These are phyloP conservation scores for Salvia sclarea DNA, from an alignment of 305 asterid genomes.

Conservation along the genomic window DNA sequence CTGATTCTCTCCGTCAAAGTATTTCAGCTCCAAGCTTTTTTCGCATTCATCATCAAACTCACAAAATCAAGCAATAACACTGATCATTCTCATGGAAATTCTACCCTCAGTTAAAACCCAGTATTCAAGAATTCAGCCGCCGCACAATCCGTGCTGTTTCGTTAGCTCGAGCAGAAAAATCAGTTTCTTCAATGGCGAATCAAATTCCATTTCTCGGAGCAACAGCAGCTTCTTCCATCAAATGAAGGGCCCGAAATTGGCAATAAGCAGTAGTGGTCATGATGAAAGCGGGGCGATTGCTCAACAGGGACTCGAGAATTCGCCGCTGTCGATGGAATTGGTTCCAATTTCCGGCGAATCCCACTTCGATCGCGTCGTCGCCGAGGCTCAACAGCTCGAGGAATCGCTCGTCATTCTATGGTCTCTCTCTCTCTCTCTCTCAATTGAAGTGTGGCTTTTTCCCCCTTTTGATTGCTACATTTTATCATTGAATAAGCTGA, in stretches of 20 bases:
- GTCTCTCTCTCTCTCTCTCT: constrained; percentile 26
- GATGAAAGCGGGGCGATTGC: constrained; percentile 46
- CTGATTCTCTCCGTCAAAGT: constrained; percentile 10
- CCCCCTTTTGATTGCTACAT: background rate
- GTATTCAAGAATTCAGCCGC: constrained; percentile 26
- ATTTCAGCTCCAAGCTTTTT: background rate
- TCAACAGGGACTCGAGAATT: constrained; percentile 42
- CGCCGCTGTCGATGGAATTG: constrained; percentile 59
- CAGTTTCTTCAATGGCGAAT: constrained; percentile 24
- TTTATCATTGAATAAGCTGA: constrained; percentile 13
- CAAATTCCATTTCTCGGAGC: constrained; percentile 19
- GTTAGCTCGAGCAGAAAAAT: constrained; percentile 28
- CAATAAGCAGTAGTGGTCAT: constrained; percentile 33
- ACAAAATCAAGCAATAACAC: background rate
- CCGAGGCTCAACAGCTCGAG: constrained; percentile 66
- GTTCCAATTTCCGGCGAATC: constrained; percentile 60
- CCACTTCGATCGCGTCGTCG: constrained; percentile 71
- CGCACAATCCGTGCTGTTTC: constrained; percentile 9
- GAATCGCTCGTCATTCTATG: constrained; percentile 67
- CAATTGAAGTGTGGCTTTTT: background rate
- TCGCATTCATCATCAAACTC: background rate
- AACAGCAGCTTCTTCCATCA: constrained; percentile 23
- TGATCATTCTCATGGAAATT: constrained; percentile 32
- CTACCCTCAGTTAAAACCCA: constrained; percentile 32
- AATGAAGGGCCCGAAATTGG: constrained; percentile 28